phyloP scores from a whole-genome alignment of 169 alveolate genomes.

The Cryptosporidium viatorum region DNA sequence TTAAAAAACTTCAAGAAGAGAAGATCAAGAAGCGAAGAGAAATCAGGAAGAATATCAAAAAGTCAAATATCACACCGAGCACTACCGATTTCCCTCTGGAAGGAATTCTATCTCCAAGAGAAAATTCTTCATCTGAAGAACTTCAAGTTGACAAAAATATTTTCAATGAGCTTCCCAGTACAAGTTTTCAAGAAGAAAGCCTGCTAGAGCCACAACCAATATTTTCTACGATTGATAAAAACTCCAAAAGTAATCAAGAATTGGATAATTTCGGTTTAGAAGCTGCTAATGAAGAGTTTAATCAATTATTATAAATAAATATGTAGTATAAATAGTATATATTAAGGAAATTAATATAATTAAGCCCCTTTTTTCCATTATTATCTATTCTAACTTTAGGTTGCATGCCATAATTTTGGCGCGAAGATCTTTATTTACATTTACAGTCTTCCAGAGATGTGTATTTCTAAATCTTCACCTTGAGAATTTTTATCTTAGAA shows the following conservation, averaged over 20 bases:
- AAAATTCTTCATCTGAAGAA: slow-evolving; percentile 12
- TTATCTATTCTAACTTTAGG: neutral
- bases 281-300: slow-evolving; percentile 7
- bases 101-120: slow-evolving; percentile 9
- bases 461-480: neutral
- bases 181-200: slow-evolving; percentile 1
- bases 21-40: slow-evolving; percentile 18
- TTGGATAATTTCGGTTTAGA: slow-evolving; percentile 36
- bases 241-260: neutral
- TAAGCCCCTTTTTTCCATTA: neutral
- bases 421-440: slow-evolving; percentile 71
- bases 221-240: neutral
- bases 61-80: neutral
- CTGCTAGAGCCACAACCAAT: neutral
- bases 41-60: slow-evolving; percentile 4
- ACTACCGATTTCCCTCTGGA: slow-evolving; percentile 33
- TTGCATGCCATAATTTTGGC: slow-evolving; percentile 45
- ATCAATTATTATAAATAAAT: neutral
- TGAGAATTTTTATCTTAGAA: neutral
- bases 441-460: slow-evolving; percentile 15
- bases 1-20: slow-evolving; percentile 3
- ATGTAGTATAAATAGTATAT: slow-evolving; percentile 26
- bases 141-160: neutral
- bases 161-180: neutral
- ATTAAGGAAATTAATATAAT: neutral